phyloP scores from a whole-genome alignment of 1,284 basidiomycete genomes.

The Xerocomus nothofagi region DNA sequence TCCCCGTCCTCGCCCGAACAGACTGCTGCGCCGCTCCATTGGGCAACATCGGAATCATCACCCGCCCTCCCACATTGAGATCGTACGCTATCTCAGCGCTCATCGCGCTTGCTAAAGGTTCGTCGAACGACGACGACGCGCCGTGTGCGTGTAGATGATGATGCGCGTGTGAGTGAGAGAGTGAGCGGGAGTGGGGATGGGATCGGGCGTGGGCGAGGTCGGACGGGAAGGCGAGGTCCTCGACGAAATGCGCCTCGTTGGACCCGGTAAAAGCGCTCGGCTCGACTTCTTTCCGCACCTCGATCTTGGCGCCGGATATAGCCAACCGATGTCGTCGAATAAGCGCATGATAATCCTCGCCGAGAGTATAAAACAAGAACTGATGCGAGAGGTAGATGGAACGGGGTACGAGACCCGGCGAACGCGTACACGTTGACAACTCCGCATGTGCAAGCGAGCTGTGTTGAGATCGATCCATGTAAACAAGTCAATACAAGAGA shows the following conservation, averaged over 20 bases:
- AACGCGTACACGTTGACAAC: slow-evolving; percentile 67
- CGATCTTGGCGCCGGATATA: slow-evolving; percentile 59
- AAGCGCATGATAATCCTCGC: slow-evolving; percentile 78
- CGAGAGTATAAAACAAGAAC: slow-evolving; percentile 73
- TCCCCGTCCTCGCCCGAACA: slow-evolving; percentile 1
- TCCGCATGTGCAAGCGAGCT: slow-evolving; percentile 78
- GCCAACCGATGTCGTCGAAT: slow-evolving; percentile 68
- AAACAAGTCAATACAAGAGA: not conserved
- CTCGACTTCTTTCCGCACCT: slow-evolving; percentile 72
- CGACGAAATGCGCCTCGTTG: slow-evolving; percentile 51
- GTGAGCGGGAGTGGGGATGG: slow-evolving; percentile 5
- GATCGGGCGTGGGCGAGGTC: slow-evolving; percentile 30
- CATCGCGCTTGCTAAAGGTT: slow-evolving; percentile 73
- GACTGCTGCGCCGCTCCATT: slow-evolving; percentile 43
- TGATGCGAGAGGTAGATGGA: slow-evolving; percentile 81
- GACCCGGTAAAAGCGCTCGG: slow-evolving; percentile 50
- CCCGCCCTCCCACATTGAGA: slow-evolving; percentile 35
- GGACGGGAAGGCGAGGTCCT: slow-evolving; percentile 45
- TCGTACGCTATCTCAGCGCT: slow-evolving; percentile 61
- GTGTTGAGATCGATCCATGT: slow-evolving; percentile 7
- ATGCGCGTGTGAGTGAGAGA: not conserved
- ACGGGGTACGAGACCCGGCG: slow-evolving; percentile 60
- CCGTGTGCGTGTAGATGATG: not conserved
- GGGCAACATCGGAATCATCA: slow-evolving; percentile 71
- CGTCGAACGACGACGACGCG: slow-evolving; percentile 71